Evolutionary conservation across 2,329 filamentous ascomycete genomes (phyloP).

Genomic region (Bipolaris cookei): DNA sequence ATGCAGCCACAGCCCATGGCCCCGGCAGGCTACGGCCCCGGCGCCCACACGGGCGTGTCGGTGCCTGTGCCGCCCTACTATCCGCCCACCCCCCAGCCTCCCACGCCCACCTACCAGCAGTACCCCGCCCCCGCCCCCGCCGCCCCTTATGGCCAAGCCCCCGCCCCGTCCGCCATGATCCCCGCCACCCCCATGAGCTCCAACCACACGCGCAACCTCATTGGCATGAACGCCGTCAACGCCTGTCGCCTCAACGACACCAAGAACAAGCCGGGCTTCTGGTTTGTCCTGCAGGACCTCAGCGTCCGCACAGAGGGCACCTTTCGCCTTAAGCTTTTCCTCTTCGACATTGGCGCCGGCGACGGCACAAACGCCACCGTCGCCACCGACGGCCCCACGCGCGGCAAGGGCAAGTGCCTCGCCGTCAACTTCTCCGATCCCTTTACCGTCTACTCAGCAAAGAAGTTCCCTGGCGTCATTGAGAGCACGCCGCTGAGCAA

Average conservation of each 20-base stretch:
- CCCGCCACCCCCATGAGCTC: constrained; percentile 55
- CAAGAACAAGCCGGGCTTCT: constrained; percentile 82
- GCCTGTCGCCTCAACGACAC: constrained; percentile 83
- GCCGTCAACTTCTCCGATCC: constrained; percentile 85
- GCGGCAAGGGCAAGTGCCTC: constrained; percentile 78
- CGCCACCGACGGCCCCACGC: constrained; percentile 56
- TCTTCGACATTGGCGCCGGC: constrained; percentile 78
- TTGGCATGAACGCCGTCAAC: constrained; percentile 88
- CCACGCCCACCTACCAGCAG: constrained; percentile 3
- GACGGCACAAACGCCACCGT: constrained; percentile 62
- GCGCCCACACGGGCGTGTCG: constrained; percentile 4
- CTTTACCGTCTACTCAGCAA: constrained; percentile 94
- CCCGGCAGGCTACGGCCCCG: constrained; percentile 17
- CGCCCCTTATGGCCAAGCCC: constrained; percentile 4
- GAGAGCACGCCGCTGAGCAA: constrained; percentile 92
- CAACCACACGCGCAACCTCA: constrained; percentile 88
- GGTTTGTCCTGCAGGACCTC: constrained; percentile 95
- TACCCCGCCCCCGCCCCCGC: constrained; percentile 5
- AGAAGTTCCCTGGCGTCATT: constrained; percentile 97
- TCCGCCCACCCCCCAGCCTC: background rate
- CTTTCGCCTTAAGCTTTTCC: constrained; percentile 79
- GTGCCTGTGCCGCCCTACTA: constrained; percentile 11
- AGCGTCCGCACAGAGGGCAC: constrained; percentile 91
- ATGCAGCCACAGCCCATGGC: constrained; percentile 22
- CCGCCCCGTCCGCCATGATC: constrained; percentile 17